Conservation (phyloP, 108 stramenopile species). For the Stephanodiscus triporus region DNA sequence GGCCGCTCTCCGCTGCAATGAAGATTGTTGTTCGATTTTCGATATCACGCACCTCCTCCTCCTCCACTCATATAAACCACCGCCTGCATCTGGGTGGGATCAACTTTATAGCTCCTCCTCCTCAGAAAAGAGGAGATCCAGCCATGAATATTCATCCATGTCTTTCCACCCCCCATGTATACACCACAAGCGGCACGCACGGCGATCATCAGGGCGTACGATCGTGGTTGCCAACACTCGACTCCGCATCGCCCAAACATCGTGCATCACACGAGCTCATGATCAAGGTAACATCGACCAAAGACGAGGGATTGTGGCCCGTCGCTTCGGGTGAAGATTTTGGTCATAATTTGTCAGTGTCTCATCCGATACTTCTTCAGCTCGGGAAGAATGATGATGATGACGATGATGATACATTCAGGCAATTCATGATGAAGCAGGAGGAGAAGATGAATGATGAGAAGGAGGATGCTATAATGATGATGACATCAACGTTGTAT, state of each 20-base stretch:
- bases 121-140: slow-evolving; percentile 27
- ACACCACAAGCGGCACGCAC: slow-evolving; percentile 72
- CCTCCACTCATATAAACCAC: slow-evolving; percentile 10
- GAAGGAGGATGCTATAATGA: background rate
- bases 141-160: slow-evolving; percentile 54
- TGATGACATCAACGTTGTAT: background rate
- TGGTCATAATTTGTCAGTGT: slow-evolving; percentile 56
- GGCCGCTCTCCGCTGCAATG: slow-evolving; percentile 34
- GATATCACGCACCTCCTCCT: background rate
- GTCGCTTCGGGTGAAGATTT: slow-evolving; percentile 81
- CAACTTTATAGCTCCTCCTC: slow-evolving; percentile 30
- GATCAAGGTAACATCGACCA: slow-evolving; percentile 65
- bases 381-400: background rate
- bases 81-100: slow-evolving; percentile 53
- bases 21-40: slow-evolving; percentile 52
- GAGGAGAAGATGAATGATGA: slow-evolving; percentile 1
- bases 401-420: slow-evolving; percentile 16
- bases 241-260: slow-evolving; percentile 76
- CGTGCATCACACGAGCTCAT: slow-evolving; percentile 69
- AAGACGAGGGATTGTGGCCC: slow-evolving; percentile 62
- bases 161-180: slow-evolving; percentile 66
- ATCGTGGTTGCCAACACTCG: slow-evolving; percentile 80
- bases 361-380: slow-evolving; percentile 53
- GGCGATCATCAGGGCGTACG: slow-evolving; percentile 88
- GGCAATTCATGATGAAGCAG: slow-evolving; percentile 12